phyloP scores from a whole-genome alignment of 2,329 filamentous ascomycete genomes.

The Trichoderma sp. region DNA sequence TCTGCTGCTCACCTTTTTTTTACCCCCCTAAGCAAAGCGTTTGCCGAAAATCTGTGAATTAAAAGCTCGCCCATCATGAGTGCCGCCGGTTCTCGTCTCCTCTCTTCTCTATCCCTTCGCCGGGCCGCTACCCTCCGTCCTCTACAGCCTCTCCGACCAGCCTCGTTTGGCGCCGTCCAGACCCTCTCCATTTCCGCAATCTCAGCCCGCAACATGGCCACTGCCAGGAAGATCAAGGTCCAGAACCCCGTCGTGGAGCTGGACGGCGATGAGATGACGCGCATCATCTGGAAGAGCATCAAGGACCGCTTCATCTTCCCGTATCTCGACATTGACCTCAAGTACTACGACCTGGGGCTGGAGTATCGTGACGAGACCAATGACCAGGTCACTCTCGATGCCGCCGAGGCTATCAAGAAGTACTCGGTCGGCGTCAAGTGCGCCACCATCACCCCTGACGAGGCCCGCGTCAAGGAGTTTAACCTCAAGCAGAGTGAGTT shows the following conservation, averaged over 20 bases:
- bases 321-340: conserved; percentile 95
- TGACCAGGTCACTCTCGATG: conserved; percentile 93
- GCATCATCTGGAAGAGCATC: conserved; percentile 99
- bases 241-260: conserved; percentile 98
- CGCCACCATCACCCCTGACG: conserved; percentile 97
- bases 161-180: conserved; percentile 46
- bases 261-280: conserved; percentile 94
- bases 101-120: conserved; percentile 39
- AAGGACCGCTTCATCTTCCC: conserved; percentile 98
- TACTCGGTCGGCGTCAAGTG: conserved; percentile 99
- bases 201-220: conserved; percentile 66
- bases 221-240: conserved; percentile 89
- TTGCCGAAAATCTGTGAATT: background rate
- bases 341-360: conserved; percentile 95
- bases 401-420: conserved; percentile 97
- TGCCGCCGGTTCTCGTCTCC: conserved; percentile 38
- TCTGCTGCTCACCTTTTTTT: background rate
- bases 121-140: conserved; percentile 36
- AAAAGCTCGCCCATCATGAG: conserved; percentile 30
- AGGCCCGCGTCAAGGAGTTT: conserved; percentile 95
- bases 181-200: conserved; percentile 70
- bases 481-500: conserved; percentile 92
- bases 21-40: background rate
- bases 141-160: conserved; percentile 47
- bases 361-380: conserved; percentile 95